phyloP scores from a whole-genome alignment of 2,329 filamentous ascomycete genomes.

The Xylaria sp. region DNA sequence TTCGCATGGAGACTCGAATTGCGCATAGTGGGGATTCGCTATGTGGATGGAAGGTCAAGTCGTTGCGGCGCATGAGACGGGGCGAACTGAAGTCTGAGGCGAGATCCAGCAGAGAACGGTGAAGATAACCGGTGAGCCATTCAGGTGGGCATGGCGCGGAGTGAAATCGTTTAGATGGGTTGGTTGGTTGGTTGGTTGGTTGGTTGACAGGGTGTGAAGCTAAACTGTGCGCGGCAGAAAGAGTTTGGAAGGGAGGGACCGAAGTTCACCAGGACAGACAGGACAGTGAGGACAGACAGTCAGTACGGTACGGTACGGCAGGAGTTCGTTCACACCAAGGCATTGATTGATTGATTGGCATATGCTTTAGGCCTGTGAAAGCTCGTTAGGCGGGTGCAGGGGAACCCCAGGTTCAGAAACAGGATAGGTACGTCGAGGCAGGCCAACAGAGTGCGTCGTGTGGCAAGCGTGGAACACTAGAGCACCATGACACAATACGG shows the following conservation, averaged over 20 bases:
- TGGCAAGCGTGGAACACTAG: constrained; percentile 21
- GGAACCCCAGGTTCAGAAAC: constrained; percentile 20
- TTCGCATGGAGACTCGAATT: constrained; percentile 26
- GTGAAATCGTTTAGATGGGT: constrained; percentile 1
- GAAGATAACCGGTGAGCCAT: constrained; percentile 20
- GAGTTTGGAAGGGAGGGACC: constrained; percentile 3
- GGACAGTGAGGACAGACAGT: neutral
- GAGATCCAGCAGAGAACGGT: constrained; percentile 8
- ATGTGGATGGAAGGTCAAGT: constrained; percentile 14
- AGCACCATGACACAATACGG: constrained; percentile 27
- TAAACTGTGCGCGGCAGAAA: constrained; percentile 10
- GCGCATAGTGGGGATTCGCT: constrained; percentile 32
- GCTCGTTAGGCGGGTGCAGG: constrained; percentile 22
- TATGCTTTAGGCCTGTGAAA: constrained; percentile 19
- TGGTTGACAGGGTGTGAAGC: constrained; percentile 4
- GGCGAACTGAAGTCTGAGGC: constrained; percentile 16
- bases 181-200: neutral
- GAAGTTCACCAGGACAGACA: constrained; percentile 11
- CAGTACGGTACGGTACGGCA: neutral
- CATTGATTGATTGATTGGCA: constrained; percentile 12
- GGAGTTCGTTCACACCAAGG: constrained; percentile 13
- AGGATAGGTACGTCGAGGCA: constrained; percentile 16
- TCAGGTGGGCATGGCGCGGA: constrained; percentile 19
- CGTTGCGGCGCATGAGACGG: constrained; percentile 24
- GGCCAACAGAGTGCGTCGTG: constrained; percentile 12